Percentiles rank a stretch among this genome's conserved stretches.
Evolutionary conservation across 768 basidiomycete genomes (phyloP).

Genomic region (Russula sp.): DNA sequence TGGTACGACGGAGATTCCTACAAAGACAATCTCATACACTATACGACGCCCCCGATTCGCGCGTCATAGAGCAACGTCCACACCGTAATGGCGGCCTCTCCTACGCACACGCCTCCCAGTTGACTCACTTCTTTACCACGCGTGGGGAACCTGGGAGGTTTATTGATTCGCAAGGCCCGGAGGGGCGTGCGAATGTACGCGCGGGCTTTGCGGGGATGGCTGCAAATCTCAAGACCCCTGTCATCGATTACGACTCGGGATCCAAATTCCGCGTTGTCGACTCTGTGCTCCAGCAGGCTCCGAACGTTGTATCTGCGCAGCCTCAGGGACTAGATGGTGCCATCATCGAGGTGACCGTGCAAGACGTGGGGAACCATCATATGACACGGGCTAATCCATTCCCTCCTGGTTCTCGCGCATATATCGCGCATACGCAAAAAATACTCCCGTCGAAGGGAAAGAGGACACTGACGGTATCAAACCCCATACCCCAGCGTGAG

Average conservation of each 20-base stretch:
- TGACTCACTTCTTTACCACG: constrained; percentile 50
- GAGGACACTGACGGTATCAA: background rate
- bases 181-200: constrained; percentile 22
- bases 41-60: constrained; percentile 28
- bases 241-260: constrained; percentile 10
- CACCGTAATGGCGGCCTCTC: constrained; percentile 58
- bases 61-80: constrained; percentile 53
- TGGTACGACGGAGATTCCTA: constrained; percentile 38
- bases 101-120: constrained; percentile 47
- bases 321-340: constrained; percentile 34
- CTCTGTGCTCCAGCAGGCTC: constrained; percentile 33
- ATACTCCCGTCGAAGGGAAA: constrained; percentile 1
- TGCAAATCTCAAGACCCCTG: constrained; percentile 26
- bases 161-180: constrained; percentile 8
- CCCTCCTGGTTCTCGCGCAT: constrained; percentile 44
- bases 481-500: background rate
- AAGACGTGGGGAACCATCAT: constrained; percentile 29
- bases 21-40: constrained; percentile 27
- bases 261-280: constrained; percentile 31
- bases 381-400: constrained; percentile 41
- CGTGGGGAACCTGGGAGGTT: constrained; percentile 55
- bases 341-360: constrained; percentile 31
- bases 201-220: constrained; percentile 44
- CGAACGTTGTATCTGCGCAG: constrained; percentile 31
- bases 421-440: constrained; percentile 30